These are phyloP conservation scores for Bryopsis sp. DNA, from an alignment of 139 green algal genomes.

Conservation along the genomic window DNA sequence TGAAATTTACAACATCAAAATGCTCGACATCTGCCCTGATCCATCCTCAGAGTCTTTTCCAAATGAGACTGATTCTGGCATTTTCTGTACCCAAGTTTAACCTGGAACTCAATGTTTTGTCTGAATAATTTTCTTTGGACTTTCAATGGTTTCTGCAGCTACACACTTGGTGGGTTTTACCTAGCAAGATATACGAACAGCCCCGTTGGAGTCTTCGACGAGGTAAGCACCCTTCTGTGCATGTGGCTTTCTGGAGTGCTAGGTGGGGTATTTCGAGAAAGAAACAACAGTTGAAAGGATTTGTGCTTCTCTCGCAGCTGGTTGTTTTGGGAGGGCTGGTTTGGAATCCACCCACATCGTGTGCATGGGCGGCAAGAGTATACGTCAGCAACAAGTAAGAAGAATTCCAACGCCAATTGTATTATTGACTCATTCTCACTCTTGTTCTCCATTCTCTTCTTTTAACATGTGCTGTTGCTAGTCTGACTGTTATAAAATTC, in stretches of 20 bases:
- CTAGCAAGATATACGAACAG: constrained; percentile 82
- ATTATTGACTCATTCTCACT: too few relatives aligned
- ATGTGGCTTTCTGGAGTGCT: too few relatives aligned
- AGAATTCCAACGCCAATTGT: neutral
- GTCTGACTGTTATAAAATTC: neutral
- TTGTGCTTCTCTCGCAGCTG: constrained; percentile 36
- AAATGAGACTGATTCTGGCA: neutral
- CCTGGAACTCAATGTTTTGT: too few relatives aligned
- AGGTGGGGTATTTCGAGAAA: neutral
- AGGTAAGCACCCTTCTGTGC: constrained; percentile 45
- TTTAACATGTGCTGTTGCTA: neutral
- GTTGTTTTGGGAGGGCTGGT: constrained; percentile 81
- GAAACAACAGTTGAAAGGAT: neutral
- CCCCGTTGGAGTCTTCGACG: constrained; percentile 82
- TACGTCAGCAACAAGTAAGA: constrained; percentile 72
- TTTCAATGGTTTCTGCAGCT: too few relatives aligned
- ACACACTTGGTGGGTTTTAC: constrained; percentile 91
- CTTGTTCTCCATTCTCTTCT: constrained; percentile 6
- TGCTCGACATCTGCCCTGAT: neutral
- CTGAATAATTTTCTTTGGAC: too few relatives aligned
- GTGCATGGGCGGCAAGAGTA: constrained; percentile 83
- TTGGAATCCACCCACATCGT: constrained; percentile 90
- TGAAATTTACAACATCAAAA: neutral
- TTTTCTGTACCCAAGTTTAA: neutral
- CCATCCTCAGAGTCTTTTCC: neutral